Evolutionary conservation across 2,329 filamentous ascomycete genomes (phyloP).

Genomic region (Colletotrichum sp.): DNA sequence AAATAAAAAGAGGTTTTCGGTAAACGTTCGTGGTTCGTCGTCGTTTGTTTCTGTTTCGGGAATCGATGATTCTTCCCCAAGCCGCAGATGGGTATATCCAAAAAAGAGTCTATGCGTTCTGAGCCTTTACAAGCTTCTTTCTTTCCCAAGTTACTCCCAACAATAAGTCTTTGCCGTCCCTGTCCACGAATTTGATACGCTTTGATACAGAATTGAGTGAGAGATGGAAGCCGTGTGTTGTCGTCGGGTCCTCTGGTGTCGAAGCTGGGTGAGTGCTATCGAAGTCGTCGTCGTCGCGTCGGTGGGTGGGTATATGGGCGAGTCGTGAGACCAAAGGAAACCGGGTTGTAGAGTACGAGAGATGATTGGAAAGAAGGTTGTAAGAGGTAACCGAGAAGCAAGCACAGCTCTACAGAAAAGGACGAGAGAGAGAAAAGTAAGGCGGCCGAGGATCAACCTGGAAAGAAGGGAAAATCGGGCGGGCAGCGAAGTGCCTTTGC

Average conservation of each 20-base stretch:
- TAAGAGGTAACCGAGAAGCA: conserved; percentile 14
- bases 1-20: neutral
- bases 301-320: conserved; percentile 15
- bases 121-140: conserved; percentile 22
- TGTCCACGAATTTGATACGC: conserved; percentile 6
- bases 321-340: conserved; percentile 21
- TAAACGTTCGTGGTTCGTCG: conserved; percentile 2
- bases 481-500: conserved; percentile 25
- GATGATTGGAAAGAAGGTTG: neutral
- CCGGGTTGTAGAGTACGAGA: neutral
- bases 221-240: neutral
- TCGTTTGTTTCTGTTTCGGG: conserved; percentile 3
- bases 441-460: conserved; percentile 65
- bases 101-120: conserved; percentile 14
- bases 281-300: conserved; percentile 19
- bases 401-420: conserved; percentile 21
- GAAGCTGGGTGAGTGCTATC: neutral
- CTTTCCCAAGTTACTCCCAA: conserved; percentile 13
- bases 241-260: conserved; percentile 12
- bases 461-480: conserved; percentile 47
- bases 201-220: conserved; percentile 7
- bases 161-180: neutral
- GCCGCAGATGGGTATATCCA: conserved; percentile 17
- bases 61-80: conserved; percentile 1
- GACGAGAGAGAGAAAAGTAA: conserved; percentile 34